Percentiles rank a stretch among this genome's conserved stretches.
These are phyloP conservation scores for Serendipita sp. DNA, from an alignment of 768 basidiomycete genomes.

Conservation along the genomic window DNA sequence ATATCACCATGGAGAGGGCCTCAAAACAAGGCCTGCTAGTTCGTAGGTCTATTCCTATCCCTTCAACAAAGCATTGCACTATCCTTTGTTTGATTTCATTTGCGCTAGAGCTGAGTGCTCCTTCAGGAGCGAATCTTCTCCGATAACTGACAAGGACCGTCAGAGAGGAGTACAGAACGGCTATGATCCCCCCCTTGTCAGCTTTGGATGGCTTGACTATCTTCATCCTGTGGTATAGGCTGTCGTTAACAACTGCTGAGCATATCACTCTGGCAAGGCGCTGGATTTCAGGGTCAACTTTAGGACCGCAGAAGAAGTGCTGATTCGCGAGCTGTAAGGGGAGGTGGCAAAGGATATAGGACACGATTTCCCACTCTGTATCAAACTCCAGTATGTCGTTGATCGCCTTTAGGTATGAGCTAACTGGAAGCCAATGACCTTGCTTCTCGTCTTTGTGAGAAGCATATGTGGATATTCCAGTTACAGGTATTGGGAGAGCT, in stretches of 20 bases:
- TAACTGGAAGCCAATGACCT: constrained; percentile 43
- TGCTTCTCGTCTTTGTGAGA: constrained; percentile 11
- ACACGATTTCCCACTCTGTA: constrained; percentile 81
- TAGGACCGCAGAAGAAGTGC: constrained; percentile 87
- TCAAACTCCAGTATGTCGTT: constrained; percentile 54
- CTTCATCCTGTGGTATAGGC: not conserved
- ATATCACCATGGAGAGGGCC: constrained; percentile 71
- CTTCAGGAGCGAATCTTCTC: constrained; percentile 14
- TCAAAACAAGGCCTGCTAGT: constrained; percentile 65
- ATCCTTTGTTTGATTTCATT: not conserved
- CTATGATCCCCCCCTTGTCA: constrained; percentile 58
- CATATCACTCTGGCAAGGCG: constrained; percentile 50
- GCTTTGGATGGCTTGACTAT: constrained; percentile 27
- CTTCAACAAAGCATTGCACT: constrained; percentile 35
- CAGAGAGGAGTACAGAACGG: constrained; percentile 72
- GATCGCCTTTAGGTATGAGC: constrained; percentile 50
- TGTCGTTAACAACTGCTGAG: constrained; percentile 34
- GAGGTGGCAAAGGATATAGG: constrained; percentile 80
- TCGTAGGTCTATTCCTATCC: constrained; percentile 28
- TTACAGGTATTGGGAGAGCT: not conserved
- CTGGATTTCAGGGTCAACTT: constrained; percentile 43
- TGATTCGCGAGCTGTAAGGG: constrained; percentile 88
- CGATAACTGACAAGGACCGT: constrained; percentile 80
- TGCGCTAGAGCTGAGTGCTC: not conserved
- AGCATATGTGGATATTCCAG: constrained; percentile 21